Percentiles rank a stretch among this genome's conserved stretches.
Evolutionary conservation across 768 basidiomycete genomes (phyloP).

Genomic region (Chiua virens): DNA sequence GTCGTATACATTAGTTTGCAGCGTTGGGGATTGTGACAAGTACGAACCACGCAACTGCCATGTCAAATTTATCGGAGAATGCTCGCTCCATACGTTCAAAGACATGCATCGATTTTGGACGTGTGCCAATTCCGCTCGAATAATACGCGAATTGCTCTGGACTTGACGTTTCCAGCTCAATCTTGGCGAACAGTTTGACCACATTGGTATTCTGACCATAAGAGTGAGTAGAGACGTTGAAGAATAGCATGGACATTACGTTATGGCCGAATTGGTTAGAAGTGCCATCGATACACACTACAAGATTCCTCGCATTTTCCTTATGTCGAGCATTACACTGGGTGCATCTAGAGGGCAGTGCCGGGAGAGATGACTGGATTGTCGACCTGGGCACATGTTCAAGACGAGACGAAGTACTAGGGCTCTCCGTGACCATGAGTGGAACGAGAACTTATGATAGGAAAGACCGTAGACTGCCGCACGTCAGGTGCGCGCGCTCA

Average conservation of each 20-base stretch:
- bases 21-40: neutral
- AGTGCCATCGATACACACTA: conserved; percentile 26
- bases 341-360: conserved; percentile 1
- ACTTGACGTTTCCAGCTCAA: conserved; percentile 17
- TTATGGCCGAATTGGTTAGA: conserved; percentile 24
- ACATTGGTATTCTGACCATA: conserved; percentile 37
- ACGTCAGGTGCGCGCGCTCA: no score
- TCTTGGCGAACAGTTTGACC: conserved; percentile 31
- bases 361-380: no score
- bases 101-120: conserved; percentile 26
- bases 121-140: conserved; percentile 39
- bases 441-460: no score
- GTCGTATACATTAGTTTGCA: neutral
- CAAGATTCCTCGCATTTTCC: conserved; percentile 14
- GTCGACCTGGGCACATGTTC: no score
- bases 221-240: neutral
- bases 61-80: conserved; percentile 29
- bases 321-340: conserved; percentile 13
- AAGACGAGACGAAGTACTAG: no score
- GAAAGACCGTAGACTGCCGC: no score
- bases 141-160: conserved; percentile 34
- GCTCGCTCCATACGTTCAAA: conserved; percentile 16
- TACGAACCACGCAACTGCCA: conserved; percentile 38
- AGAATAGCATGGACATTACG: neutral
- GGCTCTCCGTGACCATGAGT: no score